Evolutionary conservation across 2,329 filamentous ascomycete genomes (phyloP).

Genomic region (Amauroascus niger): DNA sequence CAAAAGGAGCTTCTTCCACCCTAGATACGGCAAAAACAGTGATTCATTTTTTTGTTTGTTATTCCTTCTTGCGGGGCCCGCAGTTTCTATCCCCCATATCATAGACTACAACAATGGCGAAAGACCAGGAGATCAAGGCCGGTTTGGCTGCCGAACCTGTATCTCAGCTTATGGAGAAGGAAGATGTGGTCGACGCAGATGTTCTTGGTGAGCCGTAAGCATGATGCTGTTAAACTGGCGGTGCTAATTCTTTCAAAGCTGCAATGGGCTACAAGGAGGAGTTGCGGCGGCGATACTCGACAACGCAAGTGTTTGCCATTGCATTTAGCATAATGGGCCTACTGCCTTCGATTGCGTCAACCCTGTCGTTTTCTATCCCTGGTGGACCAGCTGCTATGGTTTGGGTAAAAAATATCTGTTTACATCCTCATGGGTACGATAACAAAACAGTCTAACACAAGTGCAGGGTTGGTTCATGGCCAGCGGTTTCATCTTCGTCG

Average conservation of each 20-base stretch:
- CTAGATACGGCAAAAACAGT: background rate
- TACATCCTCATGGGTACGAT: background rate
- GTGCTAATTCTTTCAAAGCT: conserved; percentile 18
- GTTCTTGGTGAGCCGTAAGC: conserved; percentile 1
- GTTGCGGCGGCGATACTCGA: conserved; percentile 51
- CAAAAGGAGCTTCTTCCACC: background rate
- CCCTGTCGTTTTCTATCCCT: conserved; percentile 49
- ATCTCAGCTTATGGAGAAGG: background rate
- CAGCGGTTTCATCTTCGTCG: conserved; percentile 48
- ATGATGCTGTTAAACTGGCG: too few species aligned
- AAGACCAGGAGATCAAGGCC: background rate
- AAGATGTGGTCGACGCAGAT: background rate
- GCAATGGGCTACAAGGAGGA: conserved; percentile 49
- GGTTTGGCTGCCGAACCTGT: background rate
- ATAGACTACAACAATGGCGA: background rate
- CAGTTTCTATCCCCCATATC: background rate
- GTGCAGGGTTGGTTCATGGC: conserved; percentile 48
- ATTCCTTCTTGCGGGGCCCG: background rate
- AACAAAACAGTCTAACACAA: background rate
- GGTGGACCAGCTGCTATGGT: conserved; percentile 53
- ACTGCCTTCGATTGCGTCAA: conserved; percentile 52
- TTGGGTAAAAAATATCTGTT: conserved; percentile 37
- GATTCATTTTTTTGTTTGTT: too few species aligned
- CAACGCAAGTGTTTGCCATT: conserved; percentile 53
- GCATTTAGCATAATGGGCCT: conserved; percentile 54